Evolutionary conservation across 345 rosid genomes (phyloP), one percentile per base, ranked within the genome.

Genomic region (Tarenaya hassleriana): DNA sequence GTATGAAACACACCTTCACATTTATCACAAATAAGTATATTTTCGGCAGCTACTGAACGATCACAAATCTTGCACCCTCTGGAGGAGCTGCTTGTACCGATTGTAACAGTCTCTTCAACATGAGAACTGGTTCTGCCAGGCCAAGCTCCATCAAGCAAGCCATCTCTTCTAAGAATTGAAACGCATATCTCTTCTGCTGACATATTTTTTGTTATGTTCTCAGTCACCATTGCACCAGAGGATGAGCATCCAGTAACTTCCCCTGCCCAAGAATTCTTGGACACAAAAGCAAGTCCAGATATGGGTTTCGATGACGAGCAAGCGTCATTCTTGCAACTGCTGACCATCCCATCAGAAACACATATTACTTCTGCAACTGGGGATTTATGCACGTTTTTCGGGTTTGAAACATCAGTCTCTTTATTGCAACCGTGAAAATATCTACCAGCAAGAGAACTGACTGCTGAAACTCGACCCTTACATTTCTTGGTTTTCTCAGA

Each of bases 1-100:
- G 86, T 31, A 68, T 94, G 97, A 80, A 79, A 86, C 41, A 88
- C 78, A 34, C 64, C 85, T 67, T 88, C 89, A 72, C 99, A 94
- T 46, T 69, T 51, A 77, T 88, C 97, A 70, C 99, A 94, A 41
- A 88, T 70, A 53, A 94, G 61, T 91, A 94, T 81, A 64, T 77
- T 64, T 48, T 41, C 53, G 1, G 75, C 18, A 41, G 72, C 55
- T 56, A 62, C 95, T 27, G 55, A 46, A 56, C 12, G 73, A 46
- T 71, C 71, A 76, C 97, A 94, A 60, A 66, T 69, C 69, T 72
- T 86, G 77, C 99, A 94, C 39, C 60, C 40, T 56, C 73, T 62
- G 50, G 58, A 70, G 69, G 64, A 58, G 40, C 58, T 73, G 56
- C 70, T 50, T 29, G 46, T 50, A 60, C 66, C 34, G 20, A 64